phyloP scores from a whole-genome alignment of 2,329 filamentous ascomycete species.

The Pseudogymnoascus sp. region DNA sequence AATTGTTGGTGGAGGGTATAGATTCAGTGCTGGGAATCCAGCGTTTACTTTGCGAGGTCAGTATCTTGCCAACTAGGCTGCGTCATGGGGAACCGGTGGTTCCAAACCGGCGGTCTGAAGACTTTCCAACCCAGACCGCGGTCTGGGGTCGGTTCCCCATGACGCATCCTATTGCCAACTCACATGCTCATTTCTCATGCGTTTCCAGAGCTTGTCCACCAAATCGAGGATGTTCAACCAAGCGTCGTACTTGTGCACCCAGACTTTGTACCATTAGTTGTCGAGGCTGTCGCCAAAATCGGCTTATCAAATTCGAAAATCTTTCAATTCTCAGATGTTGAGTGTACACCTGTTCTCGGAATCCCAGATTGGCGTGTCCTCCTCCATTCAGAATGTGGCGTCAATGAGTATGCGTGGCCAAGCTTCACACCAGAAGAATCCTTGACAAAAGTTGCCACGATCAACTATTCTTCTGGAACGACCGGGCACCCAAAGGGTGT shows the following conservation, averaged over 20 bases:
- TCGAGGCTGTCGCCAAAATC: constrained; percentile 37
- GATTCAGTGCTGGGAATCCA: constrained; percentile 50
- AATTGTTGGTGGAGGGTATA: constrained; percentile 43
- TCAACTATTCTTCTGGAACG: constrained; percentile 46
- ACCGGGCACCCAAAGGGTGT: constrained; percentile 45
- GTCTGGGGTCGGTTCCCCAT: no score
- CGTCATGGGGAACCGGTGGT: no score
- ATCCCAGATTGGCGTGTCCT: constrained; percentile 59
- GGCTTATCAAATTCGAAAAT: constrained; percentile 37
- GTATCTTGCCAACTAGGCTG: constrained; percentile 14
- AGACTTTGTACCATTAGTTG: constrained; percentile 34
- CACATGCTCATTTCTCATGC: not conserved
- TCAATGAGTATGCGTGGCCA: constrained; percentile 54
- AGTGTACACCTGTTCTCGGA: constrained; percentile 27
- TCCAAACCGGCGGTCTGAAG: no score
- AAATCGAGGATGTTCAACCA: constrained; percentile 45
- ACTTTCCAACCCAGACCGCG: no score
- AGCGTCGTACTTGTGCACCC: constrained; percentile 45
- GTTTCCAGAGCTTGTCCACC: constrained; percentile 41
- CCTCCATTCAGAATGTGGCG: constrained; percentile 44
- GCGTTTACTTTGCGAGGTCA: constrained; percentile 42
- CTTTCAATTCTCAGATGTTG: constrained; percentile 41
- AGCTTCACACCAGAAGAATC: constrained; percentile 39
- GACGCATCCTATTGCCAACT: not conserved
- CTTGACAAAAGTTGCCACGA: constrained; percentile 31